A percentile compares a stretch with the other conserved stretches of the same genome.
phyloP scores from a whole-genome alignment of 805 yeast genomes.

The Suhomyces tanzawaensis region DNA sequence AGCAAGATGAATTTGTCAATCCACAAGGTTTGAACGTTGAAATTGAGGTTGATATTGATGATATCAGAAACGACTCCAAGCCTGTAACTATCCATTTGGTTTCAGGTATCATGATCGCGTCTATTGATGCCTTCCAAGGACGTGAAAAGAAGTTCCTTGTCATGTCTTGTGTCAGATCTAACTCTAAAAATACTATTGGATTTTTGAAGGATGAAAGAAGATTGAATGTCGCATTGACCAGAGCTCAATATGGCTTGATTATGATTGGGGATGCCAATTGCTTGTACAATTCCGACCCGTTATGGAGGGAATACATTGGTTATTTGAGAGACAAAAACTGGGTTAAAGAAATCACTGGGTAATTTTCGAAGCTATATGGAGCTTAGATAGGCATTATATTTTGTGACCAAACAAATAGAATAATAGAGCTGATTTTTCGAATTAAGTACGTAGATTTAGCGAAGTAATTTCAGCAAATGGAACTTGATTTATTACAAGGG shows the following conservation, averaged over 20 bases:
- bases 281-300: slow-evolving; percentile 45
- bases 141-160: slow-evolving; percentile 29
- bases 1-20: slow-evolving; percentile 52
- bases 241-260: slow-evolving; percentile 28
- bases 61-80: slow-evolving; percentile 44
- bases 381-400: no score
- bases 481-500: no score
- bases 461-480: no score
- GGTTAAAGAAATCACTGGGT: slow-evolving; percentile 25
- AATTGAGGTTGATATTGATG: slow-evolving; percentile 61
- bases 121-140: slow-evolving; percentile 30
- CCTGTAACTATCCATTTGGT: slow-evolving; percentile 50
- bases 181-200: slow-evolving; percentile 20
- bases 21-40: slow-evolving; percentile 48
- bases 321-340: slow-evolving; percentile 34
- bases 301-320: slow-evolving; percentile 52
- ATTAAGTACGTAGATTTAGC: no score
- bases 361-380: no score
- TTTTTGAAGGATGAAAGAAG: slow-evolving; percentile 29
- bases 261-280: slow-evolving; percentile 35
- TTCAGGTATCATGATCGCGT: slow-evolving; percentile 43
- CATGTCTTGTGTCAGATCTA: slow-evolving; percentile 30
- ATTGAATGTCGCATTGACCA: slow-evolving; percentile 29
- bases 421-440: no score
- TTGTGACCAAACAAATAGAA: no score